These are phyloP conservation scores for Colletotrichum sp. DNA, from an alignment of 2,329 filamentous ascomycete species.

Conservation along the genomic window DNA sequence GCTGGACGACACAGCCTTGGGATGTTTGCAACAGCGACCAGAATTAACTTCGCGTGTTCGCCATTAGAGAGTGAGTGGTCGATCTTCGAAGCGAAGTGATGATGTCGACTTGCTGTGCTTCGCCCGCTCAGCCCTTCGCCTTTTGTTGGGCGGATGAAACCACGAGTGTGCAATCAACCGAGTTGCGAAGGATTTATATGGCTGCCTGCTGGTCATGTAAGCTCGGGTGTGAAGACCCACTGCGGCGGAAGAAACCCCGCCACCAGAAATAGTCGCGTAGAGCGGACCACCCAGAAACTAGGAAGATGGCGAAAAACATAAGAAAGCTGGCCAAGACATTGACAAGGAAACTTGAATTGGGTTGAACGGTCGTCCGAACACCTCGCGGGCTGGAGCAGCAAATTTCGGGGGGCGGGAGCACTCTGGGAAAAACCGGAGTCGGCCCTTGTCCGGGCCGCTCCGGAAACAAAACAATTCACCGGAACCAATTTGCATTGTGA, in stretches of 20 bases:
- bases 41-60: not conserved
- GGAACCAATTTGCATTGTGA: not conserved
- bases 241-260: not conserved
- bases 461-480: not conserved
- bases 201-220: not conserved
- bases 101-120: not conserved
- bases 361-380: not conserved
- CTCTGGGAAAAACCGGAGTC: not conserved
- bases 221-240: not conserved
- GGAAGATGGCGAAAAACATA: not conserved
- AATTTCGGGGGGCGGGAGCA: not conserved
- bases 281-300: not conserved
- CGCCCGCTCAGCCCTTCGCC: not conserved
- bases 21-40: not conserved
- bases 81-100: not conserved
- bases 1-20: not conserved
- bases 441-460: not conserved
- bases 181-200: not conserved
- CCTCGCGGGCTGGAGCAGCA: not conserved
- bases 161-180: not conserved
- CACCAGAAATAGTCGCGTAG: not conserved
- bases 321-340: not conserved
- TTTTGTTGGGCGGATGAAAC: not conserved
- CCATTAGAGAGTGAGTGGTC: not conserved
- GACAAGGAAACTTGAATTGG: not conserved